A percentile compares a stretch with the other conserved stretches of the same genome.
Evolutionary conservation across 257 asterid species (phyloP).

Genomic region (Oldenlandia corymbosa): DNA sequence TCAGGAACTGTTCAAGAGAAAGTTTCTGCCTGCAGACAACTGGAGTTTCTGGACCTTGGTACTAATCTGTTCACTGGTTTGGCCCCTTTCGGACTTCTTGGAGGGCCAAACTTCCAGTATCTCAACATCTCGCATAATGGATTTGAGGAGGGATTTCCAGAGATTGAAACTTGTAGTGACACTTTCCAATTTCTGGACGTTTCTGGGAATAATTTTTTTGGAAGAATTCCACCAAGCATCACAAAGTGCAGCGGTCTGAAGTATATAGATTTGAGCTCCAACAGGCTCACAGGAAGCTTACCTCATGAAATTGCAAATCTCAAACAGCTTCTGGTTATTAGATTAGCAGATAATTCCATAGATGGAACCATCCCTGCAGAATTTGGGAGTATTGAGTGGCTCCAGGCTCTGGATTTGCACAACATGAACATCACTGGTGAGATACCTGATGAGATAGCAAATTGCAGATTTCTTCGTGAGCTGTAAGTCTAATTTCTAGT

Average conservation of each 20-base stretch:
- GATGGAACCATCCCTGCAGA: slow-evolving; percentile 60
- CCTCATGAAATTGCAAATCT: slow-evolving; percentile 56
- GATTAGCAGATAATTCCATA: slow-evolving; percentile 60
- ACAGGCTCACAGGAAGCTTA: slow-evolving; percentile 60
- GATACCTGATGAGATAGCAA: slow-evolving; percentile 59
- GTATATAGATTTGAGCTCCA: slow-evolving; percentile 77
- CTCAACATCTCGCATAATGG: slow-evolving; percentile 61
- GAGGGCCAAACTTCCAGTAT: slow-evolving; percentile 39
- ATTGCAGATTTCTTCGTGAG: slow-evolving; percentile 78
- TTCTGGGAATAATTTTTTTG: slow-evolving; percentile 58
- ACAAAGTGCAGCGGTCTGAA: slow-evolving; percentile 52
- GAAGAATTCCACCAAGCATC: slow-evolving; percentile 58
- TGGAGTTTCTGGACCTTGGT: slow-evolving; percentile 86
- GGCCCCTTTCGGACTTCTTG: slow-evolving; percentile 60
- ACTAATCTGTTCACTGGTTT: slow-evolving; percentile 60
- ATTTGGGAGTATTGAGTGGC: slow-evolving; percentile 71
- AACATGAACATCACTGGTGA: slow-evolving; percentile 57
- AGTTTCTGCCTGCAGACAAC: slow-evolving; percentile 45
- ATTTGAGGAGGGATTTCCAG: slow-evolving; percentile 52
- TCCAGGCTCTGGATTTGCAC: slow-evolving; percentile 73
- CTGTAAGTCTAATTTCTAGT: slow-evolving; percentile 52
- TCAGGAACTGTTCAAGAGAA: slow-evolving; percentile 59
- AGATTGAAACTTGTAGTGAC: slow-evolving; percentile 39
- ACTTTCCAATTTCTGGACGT: slow-evolving; percentile 56
- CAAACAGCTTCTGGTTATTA: slow-evolving; percentile 48